phyloP scores from a whole-genome alignment of 2,329 filamentous ascomycete species.

The Ustulina deusta region DNA sequence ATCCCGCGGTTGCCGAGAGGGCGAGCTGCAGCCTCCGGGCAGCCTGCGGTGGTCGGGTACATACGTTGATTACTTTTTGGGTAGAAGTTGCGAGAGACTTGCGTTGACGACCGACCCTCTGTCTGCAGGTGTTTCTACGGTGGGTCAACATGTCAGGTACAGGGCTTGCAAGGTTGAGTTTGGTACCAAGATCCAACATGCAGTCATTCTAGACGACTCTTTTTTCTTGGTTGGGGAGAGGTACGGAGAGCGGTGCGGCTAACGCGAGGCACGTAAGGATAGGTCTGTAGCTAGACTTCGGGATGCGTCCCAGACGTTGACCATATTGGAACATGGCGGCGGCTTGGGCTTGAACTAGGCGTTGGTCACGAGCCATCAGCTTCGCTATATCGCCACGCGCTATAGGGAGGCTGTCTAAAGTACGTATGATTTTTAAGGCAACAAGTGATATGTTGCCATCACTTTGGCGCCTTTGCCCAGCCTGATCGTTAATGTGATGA shows the following conservation, averaged over 20 bases:
- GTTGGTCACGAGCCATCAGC: not conserved
- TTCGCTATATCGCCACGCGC: not conserved
- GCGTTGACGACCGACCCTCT: not conserved
- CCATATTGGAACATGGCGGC: not conserved
- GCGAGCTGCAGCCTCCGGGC: constrained; percentile 9
- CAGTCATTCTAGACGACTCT: constrained; percentile 1
- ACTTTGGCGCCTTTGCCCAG: not conserved
- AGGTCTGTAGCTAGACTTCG: not conserved
- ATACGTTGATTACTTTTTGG: not conserved
- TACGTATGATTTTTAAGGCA: not conserved
- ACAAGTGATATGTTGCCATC: not conserved
- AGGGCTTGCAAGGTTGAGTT: constrained; percentile 25
- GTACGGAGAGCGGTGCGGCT: constrained; percentile 14
- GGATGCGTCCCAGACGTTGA: not conserved
- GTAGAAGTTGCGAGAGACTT: not conserved
- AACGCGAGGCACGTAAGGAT: not conserved
- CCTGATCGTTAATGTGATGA: constrained; percentile 5
- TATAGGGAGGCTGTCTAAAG: not conserved
- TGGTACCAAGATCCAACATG: constrained; percentile 6
- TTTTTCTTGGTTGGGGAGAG: not conserved
- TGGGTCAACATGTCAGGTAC: constrained; percentile 22
- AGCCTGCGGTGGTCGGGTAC: not conserved
- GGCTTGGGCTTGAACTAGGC: not conserved
- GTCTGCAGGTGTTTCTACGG: constrained; percentile 15
- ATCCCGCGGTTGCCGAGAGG: not conserved